These are phyloP conservation scores for Phytophthora sp. DNA, from an alignment of 352 stramenopile genomes.

Conservation along the genomic window DNA sequence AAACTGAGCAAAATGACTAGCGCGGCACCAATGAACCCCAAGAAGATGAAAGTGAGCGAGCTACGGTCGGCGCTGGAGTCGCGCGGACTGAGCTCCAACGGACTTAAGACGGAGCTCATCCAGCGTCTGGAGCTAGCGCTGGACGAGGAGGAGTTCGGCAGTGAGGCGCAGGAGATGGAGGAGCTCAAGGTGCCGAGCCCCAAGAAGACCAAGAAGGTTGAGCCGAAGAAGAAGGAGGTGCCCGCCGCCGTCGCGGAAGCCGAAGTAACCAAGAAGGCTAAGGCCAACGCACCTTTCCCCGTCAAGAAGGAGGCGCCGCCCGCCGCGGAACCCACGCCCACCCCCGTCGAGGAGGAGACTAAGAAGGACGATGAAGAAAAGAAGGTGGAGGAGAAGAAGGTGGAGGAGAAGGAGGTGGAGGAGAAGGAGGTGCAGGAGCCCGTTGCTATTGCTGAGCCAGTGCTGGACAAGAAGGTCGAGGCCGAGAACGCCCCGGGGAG, in stretches of 20 bases:
- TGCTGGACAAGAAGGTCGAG: slow-evolving; percentile 13
- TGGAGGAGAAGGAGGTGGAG: too few relatives aligned
- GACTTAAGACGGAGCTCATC: slow-evolving; percentile 90
- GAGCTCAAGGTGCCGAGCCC: slow-evolving; percentile 57
- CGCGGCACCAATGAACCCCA: slow-evolving; percentile 76
- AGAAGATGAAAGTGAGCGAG: slow-evolving; percentile 93
- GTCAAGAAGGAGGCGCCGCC: slow-evolving; percentile 32
- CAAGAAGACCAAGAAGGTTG: slow-evolving; percentile 44
- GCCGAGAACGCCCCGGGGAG: slow-evolving; percentile 14
- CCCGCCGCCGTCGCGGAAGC: slow-evolving; percentile 3
- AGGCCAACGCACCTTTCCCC: slow-evolving; percentile 9
- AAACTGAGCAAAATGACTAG: slow-evolving; percentile 50
- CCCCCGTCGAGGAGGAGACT: slow-evolving; percentile 24
- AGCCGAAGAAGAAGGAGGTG: slow-evolving; percentile 36
- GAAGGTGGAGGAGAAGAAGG: too few relatives aligned
- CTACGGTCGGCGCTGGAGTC: slow-evolving; percentile 84
- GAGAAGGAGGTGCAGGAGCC: slow-evolving; percentile 25
- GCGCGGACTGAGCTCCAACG: slow-evolving; percentile 81
- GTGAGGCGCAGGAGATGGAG: slow-evolving; percentile 72
- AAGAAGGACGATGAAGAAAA: slow-evolving; percentile 7
- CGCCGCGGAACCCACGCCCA: slow-evolving; percentile 1
- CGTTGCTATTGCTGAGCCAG: slow-evolving; percentile 7
- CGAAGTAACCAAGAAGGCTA: slow-evolving; percentile 30
- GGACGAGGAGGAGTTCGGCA: slow-evolving; percentile 89
- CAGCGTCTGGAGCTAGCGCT: slow-evolving; percentile 88